These are phyloP conservation scores for Trichocladium uniseriatum DNA, from an alignment of 495 filamentous ascomycete genomes.

Conservation along the genomic window DNA sequence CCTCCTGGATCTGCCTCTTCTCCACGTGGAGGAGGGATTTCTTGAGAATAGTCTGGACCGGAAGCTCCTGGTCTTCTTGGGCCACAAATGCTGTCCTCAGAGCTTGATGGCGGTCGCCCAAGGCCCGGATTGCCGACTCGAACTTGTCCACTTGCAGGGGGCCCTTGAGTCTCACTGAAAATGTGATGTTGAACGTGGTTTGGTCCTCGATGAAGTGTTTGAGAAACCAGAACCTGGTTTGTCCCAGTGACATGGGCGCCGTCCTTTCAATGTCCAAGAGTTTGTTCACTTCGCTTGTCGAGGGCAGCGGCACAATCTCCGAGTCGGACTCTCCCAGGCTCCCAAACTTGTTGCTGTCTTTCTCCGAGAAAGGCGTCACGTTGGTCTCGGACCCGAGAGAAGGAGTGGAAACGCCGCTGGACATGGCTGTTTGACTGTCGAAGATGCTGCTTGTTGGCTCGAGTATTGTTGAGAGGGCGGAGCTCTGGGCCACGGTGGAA, in stretches of 20 bases:
- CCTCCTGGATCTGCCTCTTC: neutral
- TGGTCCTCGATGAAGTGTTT: conserved; percentile 25
- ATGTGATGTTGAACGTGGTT: conserved; percentile 29
- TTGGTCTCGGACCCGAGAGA: no score
- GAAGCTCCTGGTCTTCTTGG: neutral
- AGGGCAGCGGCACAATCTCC: no score
- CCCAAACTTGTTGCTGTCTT: no score
- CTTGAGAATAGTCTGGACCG: conserved; percentile 11
- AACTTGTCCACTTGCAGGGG: conserved; percentile 18
- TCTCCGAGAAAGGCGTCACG: no score
- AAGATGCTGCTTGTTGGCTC: no score
- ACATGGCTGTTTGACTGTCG: no score
- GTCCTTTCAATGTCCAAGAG: neutral
- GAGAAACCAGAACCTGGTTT: conserved; percentile 43
- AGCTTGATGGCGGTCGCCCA: conserved; percentile 34
- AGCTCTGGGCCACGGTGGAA: no score
- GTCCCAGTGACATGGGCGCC: conserved; percentile 20
- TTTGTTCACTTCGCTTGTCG: no score
- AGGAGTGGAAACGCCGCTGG: no score
- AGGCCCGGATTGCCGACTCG: conserved; percentile 23
- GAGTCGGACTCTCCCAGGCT: no score
- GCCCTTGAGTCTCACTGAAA: conserved; percentile 23
- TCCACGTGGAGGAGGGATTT: conserved; percentile 7
- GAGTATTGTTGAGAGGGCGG: no score
- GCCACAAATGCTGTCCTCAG: conserved; percentile 27